These are phyloP conservation scores for Pinus tabuliformis DNA, from an alignment of 75 land plant species.

Conservation along the genomic window DNA sequence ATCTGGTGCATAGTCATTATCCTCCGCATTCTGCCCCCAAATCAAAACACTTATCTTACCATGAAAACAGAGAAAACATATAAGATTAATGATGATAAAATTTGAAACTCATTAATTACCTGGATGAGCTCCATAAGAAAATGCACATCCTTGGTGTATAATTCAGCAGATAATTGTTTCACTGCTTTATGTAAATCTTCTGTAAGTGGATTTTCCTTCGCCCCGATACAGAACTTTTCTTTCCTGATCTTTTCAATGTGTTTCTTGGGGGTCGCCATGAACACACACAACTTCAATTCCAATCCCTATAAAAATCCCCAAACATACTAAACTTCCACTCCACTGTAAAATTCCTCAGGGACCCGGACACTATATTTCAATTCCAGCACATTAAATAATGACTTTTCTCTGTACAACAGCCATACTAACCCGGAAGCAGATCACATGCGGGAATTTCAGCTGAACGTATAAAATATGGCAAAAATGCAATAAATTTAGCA, in stretches of 20 bases:
- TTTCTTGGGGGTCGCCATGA: not conserved
- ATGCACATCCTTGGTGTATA: slow-evolving; percentile 54
- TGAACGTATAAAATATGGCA: too few species aligned
- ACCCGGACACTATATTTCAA: too few species aligned
- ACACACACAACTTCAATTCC: too few species aligned
- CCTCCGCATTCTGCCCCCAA: slow-evolving; percentile 37
- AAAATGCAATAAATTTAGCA: too few species aligned
- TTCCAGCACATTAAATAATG: too few species aligned
- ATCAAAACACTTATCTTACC: not conserved
- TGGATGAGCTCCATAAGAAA: slow-evolving; percentile 61
- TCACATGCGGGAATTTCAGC: too few species aligned
- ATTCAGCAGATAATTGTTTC: slow-evolving; percentile 39
- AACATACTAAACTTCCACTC: too few species aligned
- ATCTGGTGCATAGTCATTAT: slow-evolving; percentile 28
- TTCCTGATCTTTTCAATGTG: slow-evolving; percentile 39
- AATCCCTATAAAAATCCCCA: too few species aligned
- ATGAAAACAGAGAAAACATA: not conserved
- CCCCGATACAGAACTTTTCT: slow-evolving; percentile 38
- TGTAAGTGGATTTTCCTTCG: slow-evolving; percentile 16
- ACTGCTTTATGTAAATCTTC: slow-evolving; percentile 45
- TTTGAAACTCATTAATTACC: slow-evolving; percentile 12
- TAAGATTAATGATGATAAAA: not conserved
- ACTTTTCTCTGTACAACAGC: too few species aligned
- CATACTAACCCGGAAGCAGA: too few species aligned
- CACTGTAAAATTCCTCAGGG: too few species aligned